Percentiles rank a stretch among this genome's conserved stretches.
These are phyloP conservation scores for Jamesozyma rosinii DNA, from an alignment of 805 yeast genomes.

Conservation along the genomic window DNA sequence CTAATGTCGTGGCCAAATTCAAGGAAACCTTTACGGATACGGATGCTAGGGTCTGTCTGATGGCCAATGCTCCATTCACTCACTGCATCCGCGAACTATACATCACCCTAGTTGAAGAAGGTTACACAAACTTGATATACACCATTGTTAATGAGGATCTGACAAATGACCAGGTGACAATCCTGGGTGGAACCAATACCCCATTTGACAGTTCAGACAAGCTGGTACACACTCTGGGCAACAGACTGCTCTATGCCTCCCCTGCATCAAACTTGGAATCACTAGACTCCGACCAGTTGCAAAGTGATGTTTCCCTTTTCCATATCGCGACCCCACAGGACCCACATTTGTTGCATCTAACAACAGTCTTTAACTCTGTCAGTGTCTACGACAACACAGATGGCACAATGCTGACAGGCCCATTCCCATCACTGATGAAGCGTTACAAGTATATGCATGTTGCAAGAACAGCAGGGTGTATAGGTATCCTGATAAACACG, in stretches of 20 bases:
- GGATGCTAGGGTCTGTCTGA: constrained; percentile 43
- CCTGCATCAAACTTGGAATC: constrained; percentile 11
- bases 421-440: constrained; percentile 70
- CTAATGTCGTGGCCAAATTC: constrained; percentile 34
- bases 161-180: constrained; percentile 29
- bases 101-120: constrained; percentile 21
- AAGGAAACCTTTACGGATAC: constrained; percentile 33
- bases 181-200: constrained; percentile 34
- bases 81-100: constrained; percentile 36
- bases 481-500: constrained; percentile 86
- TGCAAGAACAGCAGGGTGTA: constrained; percentile 84
- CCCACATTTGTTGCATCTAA: constrained; percentile 65
- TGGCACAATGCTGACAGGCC: constrained; percentile 38
- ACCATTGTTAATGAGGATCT: constrained; percentile 33
- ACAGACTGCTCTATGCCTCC: constrained; percentile 24
- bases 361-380: constrained; percentile 57
- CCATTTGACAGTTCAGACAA: background rate
- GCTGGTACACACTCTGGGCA: constrained; percentile 28
- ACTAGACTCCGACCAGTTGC: constrained; percentile 11
- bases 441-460: constrained; percentile 79
- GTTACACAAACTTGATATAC: constrained; percentile 32
- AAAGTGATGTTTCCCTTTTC: constrained; percentile 48
- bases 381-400: constrained; percentile 40
- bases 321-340: constrained; percentile 68
- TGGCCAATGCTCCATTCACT: constrained; percentile 69